Evolutionary conservation across 345 rosid genomes (phyloP), one percentile per base, ranked within the genome.

Genomic region (Reutealis trisperma): DNA sequence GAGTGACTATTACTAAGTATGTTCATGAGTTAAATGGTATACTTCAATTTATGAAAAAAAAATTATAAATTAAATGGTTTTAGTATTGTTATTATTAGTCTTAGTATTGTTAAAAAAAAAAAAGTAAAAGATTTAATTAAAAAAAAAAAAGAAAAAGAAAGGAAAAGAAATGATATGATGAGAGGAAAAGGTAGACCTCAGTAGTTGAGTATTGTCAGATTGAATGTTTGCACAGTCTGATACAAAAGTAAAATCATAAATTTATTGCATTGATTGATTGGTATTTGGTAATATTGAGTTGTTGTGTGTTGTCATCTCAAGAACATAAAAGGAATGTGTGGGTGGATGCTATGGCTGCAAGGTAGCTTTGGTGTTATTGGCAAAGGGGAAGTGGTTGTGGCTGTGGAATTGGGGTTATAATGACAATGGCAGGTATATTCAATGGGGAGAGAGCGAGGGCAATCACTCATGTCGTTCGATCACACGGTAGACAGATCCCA

Each of bases 291-390:
- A 49, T 14, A 7, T 16, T 1, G 77, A 15, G 72, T 69, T 14
- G 63, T 18, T 22, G 41, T 15, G 41, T 64, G 41, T 41, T 52
- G 77, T 64, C 77, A 64, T 75, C 8, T 75, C 77, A 64, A 68
- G 41, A 16, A 11, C 60, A 21, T 45, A 49, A 60, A 52, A 47
- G 45, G 71, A 75, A 75, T 52, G 24, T 75, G 77, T 51, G 63
- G 63, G 21, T 24, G 16, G 21, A 22, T 45, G 22, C n/a, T 49
- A 52, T 47, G 66, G 21, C 21, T 22, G 37, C 57, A 27, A 15
- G 5, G 10, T 21, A 21, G 14, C 44, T 14, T 63, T 6, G 12
- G 59, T 0, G 6, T n/a, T 55, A 19, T 21, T 57, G 47, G 27
- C 32, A 21, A 13, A 13, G 51, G 12, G 15, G 52, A 21, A 59